Evolutionary conservation across 2,329 filamentous ascomycete species (phyloP).

Genomic region (Cladosporium oxysporum): DNA sequence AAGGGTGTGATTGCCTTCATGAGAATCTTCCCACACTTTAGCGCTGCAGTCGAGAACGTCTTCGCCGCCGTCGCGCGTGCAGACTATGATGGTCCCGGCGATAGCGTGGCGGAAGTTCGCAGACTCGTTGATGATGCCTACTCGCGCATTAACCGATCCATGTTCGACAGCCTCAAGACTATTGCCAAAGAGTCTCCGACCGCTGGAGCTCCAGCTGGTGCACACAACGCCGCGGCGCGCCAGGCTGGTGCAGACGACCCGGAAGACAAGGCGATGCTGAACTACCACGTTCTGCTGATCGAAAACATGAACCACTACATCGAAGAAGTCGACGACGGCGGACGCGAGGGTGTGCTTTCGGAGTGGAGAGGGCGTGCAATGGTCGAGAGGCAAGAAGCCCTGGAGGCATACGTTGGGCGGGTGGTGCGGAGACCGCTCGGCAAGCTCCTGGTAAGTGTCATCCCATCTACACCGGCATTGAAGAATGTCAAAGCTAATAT

Average conservation of each 20-base stretch:
- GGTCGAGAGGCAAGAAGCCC: slow-evolving; percentile 80
- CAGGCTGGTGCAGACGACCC: slow-evolving; percentile 54
- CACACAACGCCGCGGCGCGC: slow-evolving; percentile 38
- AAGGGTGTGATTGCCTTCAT: slow-evolving; percentile 96
- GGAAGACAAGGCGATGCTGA: slow-evolving; percentile 94
- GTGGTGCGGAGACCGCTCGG: slow-evolving; percentile 88
- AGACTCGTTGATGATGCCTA: slow-evolving; percentile 84
- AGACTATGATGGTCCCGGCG: slow-evolving; percentile 51
- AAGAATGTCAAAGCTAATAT: not conserved
- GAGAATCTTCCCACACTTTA: slow-evolving; percentile 86
- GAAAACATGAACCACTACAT: slow-evolving; percentile 99
- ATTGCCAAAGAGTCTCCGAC: slow-evolving; percentile 74
- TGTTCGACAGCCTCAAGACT: slow-evolving; percentile 96
- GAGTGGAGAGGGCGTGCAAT: slow-evolving; percentile 79
- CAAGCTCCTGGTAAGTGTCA: slow-evolving; percentile 66
- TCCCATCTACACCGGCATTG: not conserved
- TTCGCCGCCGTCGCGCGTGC: slow-evolving; percentile 52
- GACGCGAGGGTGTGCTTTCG: slow-evolving; percentile 70
- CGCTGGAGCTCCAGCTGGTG: slow-evolving; percentile 54
- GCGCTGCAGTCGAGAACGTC: slow-evolving; percentile 81
- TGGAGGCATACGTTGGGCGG: slow-evolving; percentile 81
- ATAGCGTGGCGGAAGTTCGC: slow-evolving; percentile 63
- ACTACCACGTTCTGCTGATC: slow-evolving; percentile 95
- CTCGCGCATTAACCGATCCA: slow-evolving; percentile 82
- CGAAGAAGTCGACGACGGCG: slow-evolving; percentile 75